Percentiles rank a stretch among this genome's conserved stretches.
These are phyloP conservation scores for Bipolaris victoriae DNA, from an alignment of 2,329 filamentous ascomycete species.

Conservation along the genomic window DNA sequence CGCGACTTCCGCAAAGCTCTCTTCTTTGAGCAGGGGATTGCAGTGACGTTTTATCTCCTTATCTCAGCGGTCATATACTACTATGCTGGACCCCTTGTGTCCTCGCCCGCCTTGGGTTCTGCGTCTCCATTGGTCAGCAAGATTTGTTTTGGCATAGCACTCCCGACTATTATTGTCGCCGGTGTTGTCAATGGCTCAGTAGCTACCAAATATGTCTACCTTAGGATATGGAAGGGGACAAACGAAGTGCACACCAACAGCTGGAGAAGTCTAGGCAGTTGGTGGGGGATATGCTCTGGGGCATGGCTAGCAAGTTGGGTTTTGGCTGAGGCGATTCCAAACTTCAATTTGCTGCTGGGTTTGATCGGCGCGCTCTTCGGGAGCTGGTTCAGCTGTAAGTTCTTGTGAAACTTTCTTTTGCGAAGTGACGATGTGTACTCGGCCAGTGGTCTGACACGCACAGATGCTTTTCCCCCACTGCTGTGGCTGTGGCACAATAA, in stretches of 20 bases:
- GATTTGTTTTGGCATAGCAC: constrained; percentile 70
- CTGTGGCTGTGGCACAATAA: constrained; percentile 59
- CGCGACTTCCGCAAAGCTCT: constrained; percentile 68
- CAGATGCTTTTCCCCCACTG: constrained; percentile 51
- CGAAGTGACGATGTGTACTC: background rate
- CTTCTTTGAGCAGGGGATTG: constrained; percentile 63
- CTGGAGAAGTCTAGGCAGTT: constrained; percentile 52
- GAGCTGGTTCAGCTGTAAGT: constrained; percentile 68
- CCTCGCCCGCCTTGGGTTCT: constrained; percentile 70
- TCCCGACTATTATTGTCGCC: constrained; percentile 73
- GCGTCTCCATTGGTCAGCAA: constrained; percentile 64
- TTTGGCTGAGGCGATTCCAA: constrained; percentile 72
- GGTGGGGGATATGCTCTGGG: constrained; percentile 62
- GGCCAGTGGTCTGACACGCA: constrained; percentile 1
- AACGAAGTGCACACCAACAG: constrained; percentile 45
- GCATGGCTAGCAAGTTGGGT: constrained; percentile 69
- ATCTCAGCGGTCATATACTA: constrained; percentile 72
- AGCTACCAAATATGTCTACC: constrained; percentile 69
- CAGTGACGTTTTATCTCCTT: constrained; percentile 68
- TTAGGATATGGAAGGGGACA: constrained; percentile 66
- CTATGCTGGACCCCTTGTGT: constrained; percentile 66
- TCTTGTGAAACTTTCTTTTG: background rate
- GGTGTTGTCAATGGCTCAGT: constrained; percentile 74
- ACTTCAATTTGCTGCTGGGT: constrained; percentile 71
- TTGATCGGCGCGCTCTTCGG: constrained; percentile 67